Base-by-base conservation (phyloP, 1,284 basidiomycete species). In the Crucibulum parvulum region DNA sequence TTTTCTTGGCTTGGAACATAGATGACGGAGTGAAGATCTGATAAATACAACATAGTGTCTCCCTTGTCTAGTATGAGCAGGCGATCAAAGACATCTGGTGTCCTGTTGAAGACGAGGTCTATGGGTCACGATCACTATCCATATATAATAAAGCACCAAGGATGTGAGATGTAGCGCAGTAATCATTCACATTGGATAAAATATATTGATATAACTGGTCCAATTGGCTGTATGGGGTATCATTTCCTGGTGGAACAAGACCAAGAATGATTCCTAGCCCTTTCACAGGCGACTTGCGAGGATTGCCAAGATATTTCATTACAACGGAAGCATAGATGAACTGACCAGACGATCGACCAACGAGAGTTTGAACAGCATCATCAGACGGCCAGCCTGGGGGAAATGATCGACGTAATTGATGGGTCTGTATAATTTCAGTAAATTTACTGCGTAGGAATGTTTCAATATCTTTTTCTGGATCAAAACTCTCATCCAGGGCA, bases 261-360 rank as follows among this genome's bases (percentile, higher is more conserved):
- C 38, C 35, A 4, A 62, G 34, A 9, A 60, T 37, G 9, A 56
- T 41, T 11, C 31, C 38, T 11, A 62, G 55, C 15, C 52, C 10
- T 11, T 56, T 38, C 8, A 24, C 13, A 1, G 61, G 58, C 13
- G n/a, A n/a, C 15, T 55, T 43, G 4, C 51, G 46, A 6, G 16
- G 37, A 3, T 43, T 52, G 13, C 50, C 46, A 4, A 62, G 38
- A 16, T 55, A 65, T 51, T 59, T 63, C 6, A 63, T 53, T 15
- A 65, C 57, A 1, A 59, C 61, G 2, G 64, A 24, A 9, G 61
- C 59, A 18, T 57, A 65, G 13, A 63, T 61, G 46, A 65, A 65
- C 37, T 65, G 61, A 0, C 64, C 59, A 1, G 61, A 65, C 5
- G 64, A 54, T 36, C 59, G 62, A 4, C n/a, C 8, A 1, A 61